Conservation (phyloP, 1,139 yeast genomes). For the Suhomyces chickasaworum region DNA sequence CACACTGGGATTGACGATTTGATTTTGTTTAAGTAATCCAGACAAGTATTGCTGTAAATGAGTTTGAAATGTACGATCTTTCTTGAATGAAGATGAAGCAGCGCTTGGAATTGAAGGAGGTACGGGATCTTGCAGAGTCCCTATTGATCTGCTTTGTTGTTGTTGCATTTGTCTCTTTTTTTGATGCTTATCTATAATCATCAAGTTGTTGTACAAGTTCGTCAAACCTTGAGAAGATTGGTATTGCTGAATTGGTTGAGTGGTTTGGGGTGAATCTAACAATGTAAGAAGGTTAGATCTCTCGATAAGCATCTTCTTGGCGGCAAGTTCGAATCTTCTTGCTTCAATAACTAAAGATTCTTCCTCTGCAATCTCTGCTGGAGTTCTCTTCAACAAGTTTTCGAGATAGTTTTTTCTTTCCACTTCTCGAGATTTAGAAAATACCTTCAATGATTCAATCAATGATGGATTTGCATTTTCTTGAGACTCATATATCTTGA, state of each 20-base stretch:
- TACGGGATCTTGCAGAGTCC: constrained; percentile 44
- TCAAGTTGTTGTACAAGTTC: constrained; percentile 76
- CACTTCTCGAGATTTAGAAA: constrained; percentile 65
- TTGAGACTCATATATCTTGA: constrained; percentile 47
- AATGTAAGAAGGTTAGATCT: constrained; percentile 76
- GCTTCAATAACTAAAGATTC: constrained; percentile 93
- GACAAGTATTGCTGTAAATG: constrained; percentile 49
- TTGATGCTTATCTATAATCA: constrained; percentile 71
- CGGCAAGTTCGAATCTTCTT: constrained; percentile 87
- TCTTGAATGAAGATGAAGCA: constrained; percentile 53
- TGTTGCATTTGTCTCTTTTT: constrained; percentile 40
- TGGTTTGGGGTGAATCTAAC: constrained; percentile 85
- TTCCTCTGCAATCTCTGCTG: constrained; percentile 97
- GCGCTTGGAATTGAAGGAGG: constrained; percentile 63
- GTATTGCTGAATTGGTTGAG: constrained; percentile 75
- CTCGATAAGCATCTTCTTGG: constrained; percentile 84
- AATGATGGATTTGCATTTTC: constrained; percentile 49
- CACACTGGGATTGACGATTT: constrained; percentile 25
- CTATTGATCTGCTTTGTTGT: constrained; percentile 36
- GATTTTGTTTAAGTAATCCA: constrained; percentile 41
- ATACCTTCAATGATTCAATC: constrained; percentile 54
- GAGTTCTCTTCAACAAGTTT: constrained; percentile 76
- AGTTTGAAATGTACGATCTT: constrained; percentile 55
- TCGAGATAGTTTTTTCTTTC: constrained; percentile 82
- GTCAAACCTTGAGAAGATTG: constrained; percentile 88